Evolutionary conservation across 495 filamentous ascomycete species (phyloP).

Genomic region (Cladorrhinum samala): DNA sequence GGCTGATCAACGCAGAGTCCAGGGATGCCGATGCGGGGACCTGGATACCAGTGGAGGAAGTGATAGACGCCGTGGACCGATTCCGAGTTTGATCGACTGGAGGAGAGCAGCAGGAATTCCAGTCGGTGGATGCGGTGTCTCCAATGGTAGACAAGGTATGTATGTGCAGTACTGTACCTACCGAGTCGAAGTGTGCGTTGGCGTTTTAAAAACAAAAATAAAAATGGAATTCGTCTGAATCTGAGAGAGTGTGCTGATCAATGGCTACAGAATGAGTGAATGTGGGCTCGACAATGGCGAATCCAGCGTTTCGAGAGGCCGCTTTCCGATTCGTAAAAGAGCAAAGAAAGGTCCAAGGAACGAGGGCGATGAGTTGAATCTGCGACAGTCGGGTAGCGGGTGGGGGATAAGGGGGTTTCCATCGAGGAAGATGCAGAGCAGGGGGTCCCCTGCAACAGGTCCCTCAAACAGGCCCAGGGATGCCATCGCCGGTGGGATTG

Average conservation of each 20-base stretch:
- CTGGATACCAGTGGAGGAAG: background rate
- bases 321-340: background rate
- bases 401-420: slow-evolving; percentile 1
- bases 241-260: background rate
- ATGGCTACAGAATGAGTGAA: background rate
- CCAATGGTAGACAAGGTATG: slow-evolving; percentile 21
- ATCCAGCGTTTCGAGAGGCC: background rate
- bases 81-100: slow-evolving; percentile 32
- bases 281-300: no score
- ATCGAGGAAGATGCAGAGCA: slow-evolving; percentile 1
- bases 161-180: no score
- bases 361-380: background rate
- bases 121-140: slow-evolving; percentile 18
- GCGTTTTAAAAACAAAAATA: background rate
- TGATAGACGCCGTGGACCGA: slow-evolving; percentile 5
- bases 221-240: no score
- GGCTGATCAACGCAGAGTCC: slow-evolving; percentile 4
- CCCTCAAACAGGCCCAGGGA: background rate
- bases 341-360: background rate
- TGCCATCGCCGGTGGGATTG: background rate
- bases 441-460: background rate
- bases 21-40: background rate
- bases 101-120: slow-evolving; percentile 7
- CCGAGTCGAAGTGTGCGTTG: no score
- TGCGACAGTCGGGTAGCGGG: background rate